A percentile compares a stretch with the other conserved stretches of the same genome.
phyloP scores from a whole-genome alignment of 2,329 filamentous ascomycete genomes.

The Cadophora sp. region DNA sequence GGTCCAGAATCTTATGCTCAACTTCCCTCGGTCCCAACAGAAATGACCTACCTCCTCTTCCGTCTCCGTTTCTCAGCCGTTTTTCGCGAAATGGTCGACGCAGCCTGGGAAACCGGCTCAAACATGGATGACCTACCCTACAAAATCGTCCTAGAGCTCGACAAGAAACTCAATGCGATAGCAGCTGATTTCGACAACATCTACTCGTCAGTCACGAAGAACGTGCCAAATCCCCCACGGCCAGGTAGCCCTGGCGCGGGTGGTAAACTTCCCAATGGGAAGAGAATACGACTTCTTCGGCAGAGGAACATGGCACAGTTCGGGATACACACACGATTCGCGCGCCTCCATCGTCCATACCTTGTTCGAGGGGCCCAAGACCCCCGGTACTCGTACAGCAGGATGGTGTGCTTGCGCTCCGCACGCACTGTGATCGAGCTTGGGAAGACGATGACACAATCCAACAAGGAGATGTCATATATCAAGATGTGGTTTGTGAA shows the following conservation, averaged over 20 bases:
- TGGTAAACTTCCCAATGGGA: conserved; percentile 6
- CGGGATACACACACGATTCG: conserved; percentile 47
- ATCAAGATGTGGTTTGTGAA: conserved; percentile 44
- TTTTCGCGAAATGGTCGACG: conserved; percentile 48
- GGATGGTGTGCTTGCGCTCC: conserved; percentile 46
- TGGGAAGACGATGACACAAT: conserved; percentile 39
- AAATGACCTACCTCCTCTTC: conserved; percentile 50
- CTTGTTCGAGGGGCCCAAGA: conserved; percentile 43
- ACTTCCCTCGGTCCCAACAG: conserved; percentile 36
- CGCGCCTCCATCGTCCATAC: conserved; percentile 49
- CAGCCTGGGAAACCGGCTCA: conserved; percentile 39
- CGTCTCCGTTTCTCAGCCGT: conserved; percentile 47
- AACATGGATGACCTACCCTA: conserved; percentile 40
- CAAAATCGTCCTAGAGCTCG: conserved; percentile 46
- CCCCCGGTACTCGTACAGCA: conserved; percentile 44
- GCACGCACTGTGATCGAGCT: conserved; percentile 44
- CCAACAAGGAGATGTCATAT: conserved; percentile 36
- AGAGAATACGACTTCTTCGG: conserved; percentile 35
- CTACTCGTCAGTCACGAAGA: conserved; percentile 9
- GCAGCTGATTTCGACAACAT: conserved; percentile 34
- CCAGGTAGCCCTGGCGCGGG: neutral
- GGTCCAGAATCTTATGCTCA: conserved; percentile 25
- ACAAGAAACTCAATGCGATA: conserved; percentile 45
- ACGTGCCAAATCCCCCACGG: conserved; percentile 4
- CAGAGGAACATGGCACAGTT: conserved; percentile 48